These are phyloP conservation scores for Gossypium mustelinum DNA, from an alignment of 345 rosid genomes.

Conservation along the genomic window DNA sequence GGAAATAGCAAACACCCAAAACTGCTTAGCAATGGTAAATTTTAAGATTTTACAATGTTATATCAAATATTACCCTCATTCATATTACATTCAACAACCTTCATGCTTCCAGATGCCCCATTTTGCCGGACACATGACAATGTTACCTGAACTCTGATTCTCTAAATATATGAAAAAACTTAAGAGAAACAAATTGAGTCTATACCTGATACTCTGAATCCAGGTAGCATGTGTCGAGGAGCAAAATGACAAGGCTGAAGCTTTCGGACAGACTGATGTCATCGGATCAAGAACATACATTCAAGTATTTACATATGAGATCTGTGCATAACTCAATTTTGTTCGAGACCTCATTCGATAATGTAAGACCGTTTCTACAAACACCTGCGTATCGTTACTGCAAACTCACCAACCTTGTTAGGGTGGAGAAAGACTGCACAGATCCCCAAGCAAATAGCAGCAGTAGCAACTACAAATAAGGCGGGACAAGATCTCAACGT, in stretches of 20 bases:
- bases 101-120: neutral
- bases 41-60: conserved; percentile 1
- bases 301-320: neutral
- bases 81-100: neutral
- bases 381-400: conserved; percentile 61
- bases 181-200: neutral
- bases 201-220: neutral
- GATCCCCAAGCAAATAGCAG: conserved; percentile 60
- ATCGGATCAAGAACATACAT: neutral
- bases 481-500: conserved; percentile 43
- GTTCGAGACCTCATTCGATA: neutral
- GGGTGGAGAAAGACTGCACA: conserved; percentile 77
- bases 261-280: conserved; percentile 3
- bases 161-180: neutral
- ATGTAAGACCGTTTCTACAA: conserved; percentile 31
- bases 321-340: neutral
- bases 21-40: neutral
- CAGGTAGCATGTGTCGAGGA: neutral
- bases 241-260: neutral
- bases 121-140: neutral
- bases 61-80: neutral
- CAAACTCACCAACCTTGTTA: conserved; percentile 53
- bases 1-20: neutral
- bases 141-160: neutral
- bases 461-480: conserved; percentile 33